A percentile compares a stretch with the other conserved stretches of the same genome.
Conservation (phyloP, 805 yeast genomes). For the Yarrowia sp. region DNA sequence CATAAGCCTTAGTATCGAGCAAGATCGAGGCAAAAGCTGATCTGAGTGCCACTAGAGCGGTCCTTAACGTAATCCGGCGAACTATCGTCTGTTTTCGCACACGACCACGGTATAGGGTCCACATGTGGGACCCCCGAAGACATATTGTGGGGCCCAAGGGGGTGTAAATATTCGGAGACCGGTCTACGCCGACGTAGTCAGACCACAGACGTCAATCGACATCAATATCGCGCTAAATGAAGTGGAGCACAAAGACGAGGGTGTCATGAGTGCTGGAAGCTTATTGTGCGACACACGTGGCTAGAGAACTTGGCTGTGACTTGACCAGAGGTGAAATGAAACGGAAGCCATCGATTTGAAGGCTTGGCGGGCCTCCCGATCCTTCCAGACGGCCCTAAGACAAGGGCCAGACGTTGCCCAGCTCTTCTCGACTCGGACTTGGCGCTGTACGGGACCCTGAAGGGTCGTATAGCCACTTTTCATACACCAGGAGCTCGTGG, state of each 20-base stretch:
- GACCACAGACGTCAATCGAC: not conserved
- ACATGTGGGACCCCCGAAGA: no score
- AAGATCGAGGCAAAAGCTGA: constrained; percentile 14
- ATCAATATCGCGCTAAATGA: not conserved
- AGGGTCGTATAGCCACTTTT: not conserved
- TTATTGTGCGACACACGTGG: constrained; percentile 35
- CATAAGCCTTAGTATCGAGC: constrained; percentile 26
- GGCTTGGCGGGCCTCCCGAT: constrained; percentile 20
- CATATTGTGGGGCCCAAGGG: not conserved
- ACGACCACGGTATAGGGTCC: not conserved
- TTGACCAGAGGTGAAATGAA: not conserved
- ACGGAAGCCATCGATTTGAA: constrained; percentile 20
- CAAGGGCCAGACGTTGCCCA: constrained; percentile 31
- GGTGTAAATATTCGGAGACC: not conserved
- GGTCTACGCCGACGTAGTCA: not conserved
- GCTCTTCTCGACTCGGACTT: constrained; percentile 22
- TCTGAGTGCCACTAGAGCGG: constrained; percentile 26
- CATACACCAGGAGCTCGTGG: not conserved
- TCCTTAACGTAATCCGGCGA: constrained; percentile 22
- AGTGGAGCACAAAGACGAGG: not conserved
- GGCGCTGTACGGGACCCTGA: constrained; percentile 19
- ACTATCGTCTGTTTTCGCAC: not conserved
- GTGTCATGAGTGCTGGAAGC: constrained; percentile 2
- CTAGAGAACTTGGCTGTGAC: constrained; percentile 31
- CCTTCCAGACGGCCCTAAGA: constrained; percentile 9